Evolutionary conservation across 306 rosid genomes (phyloP), one percentile per base, ranked within the genome.

Genomic region (Macrotyloma uniflorum): DNA sequence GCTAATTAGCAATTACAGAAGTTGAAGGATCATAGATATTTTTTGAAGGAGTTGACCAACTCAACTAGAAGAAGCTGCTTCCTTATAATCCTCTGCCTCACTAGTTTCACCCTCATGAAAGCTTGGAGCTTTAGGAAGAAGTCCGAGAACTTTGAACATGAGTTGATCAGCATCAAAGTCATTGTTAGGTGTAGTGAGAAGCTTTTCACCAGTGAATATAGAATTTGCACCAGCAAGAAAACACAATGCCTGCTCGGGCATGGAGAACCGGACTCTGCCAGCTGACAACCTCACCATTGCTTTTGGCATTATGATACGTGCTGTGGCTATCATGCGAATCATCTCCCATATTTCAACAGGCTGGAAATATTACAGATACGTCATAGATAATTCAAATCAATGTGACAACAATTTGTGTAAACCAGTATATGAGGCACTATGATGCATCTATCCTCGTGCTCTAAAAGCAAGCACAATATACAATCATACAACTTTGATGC

Each of bases 341-440:
- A 95, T 95, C 90, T 92, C 98, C 98, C 98, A 92, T 81, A 95
- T 91, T 78, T 95, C 98, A 88, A 95, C 96, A 9, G 98, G 98
- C 98, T 95, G 87, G 67, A 85, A 57, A 72, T 32, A 50, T 54
- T 23, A 59, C 18, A 45, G 51, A 74, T 20, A 78, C 1, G 49
- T 61, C 1, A 32, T 4, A 43, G 46, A 51, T 74, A 71, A 43
- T 22, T 36, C 53, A 65, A 72, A 55, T 68, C 51, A 57, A 38
- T 43, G 36, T 70, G 66, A 71, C 70, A 59, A 33, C 28, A 18
- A 73, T 47, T 66, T 77, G 42, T 35, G 36, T 40, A n/a, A 51
- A 62, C 32, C 54, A 38, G 64, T 70, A 22, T 64, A 24, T 7
- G 19, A 54, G 40, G 20, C 51, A 65, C 11, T 64, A 28, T 77